phyloP scores from a whole-genome alignment of 1,139 yeast genomes.

The Yamadazyma dendronema region DNA sequence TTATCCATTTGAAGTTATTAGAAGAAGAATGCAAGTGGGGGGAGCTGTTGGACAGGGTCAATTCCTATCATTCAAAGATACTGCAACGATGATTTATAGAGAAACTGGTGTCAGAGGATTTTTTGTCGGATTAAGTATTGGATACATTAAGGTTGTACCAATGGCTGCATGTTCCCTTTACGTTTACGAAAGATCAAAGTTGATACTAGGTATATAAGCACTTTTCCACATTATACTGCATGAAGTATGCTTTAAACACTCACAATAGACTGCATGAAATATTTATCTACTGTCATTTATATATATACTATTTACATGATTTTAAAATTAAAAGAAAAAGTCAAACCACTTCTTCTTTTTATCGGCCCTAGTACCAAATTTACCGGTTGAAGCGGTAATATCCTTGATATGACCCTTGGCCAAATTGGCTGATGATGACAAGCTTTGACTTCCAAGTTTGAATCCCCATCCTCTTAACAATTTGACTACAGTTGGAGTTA shows the following conservation, averaged over 20 bases:
- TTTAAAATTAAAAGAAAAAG: slow-evolving; percentile 54
- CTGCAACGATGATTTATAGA: slow-evolving; percentile 56
- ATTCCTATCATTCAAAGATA: slow-evolving; percentile 51
- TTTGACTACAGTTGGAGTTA: slow-evolving; percentile 78
- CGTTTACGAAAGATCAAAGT: slow-evolving; percentile 86
- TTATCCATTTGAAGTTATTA: slow-evolving; percentile 91
- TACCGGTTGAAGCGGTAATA: slow-evolving; percentile 38
- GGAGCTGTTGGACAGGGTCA: slow-evolving; percentile 70
- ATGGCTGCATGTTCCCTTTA: slow-evolving; percentile 97
- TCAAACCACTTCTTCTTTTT: slow-evolving; percentile 58
- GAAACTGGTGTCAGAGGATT: slow-evolving; percentile 84
- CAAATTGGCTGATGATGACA: slow-evolving; percentile 34
- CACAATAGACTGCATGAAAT: slow-evolving; percentile 2
- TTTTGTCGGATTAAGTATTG: slow-evolving; percentile 91
- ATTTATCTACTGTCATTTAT: slow-evolving; percentile 1
- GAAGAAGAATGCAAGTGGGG: slow-evolving; percentile 96
- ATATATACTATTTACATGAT: slow-evolving; percentile 7
- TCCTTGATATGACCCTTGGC: slow-evolving; percentile 29
- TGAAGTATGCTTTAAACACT: too few relatives aligned
- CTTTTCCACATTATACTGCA: background rate
- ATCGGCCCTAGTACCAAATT: slow-evolving; percentile 54
- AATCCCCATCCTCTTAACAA: slow-evolving; percentile 75
- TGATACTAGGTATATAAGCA: slow-evolving; percentile 54
- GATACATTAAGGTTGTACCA: slow-evolving; percentile 91
- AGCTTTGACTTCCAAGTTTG: slow-evolving; percentile 58